Base-by-base conservation (phyloP, 306 rosid species). In the Inga laurina region DNA sequence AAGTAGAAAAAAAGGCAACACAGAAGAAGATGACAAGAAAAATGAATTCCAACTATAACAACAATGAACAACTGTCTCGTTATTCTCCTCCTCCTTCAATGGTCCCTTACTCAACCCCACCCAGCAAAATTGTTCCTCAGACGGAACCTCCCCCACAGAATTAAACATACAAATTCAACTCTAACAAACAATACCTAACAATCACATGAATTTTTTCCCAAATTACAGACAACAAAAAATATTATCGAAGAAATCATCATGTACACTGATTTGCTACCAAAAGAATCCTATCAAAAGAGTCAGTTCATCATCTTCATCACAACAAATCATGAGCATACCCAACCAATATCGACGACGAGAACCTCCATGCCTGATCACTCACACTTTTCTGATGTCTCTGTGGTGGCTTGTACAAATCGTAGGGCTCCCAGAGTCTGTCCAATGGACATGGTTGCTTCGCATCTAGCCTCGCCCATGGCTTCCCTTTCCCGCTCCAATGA, bases 401-500 rank as follows among this genome's bases (percentile, higher is more conserved):
- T 11, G 76, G 86, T 84, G 56, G 75, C 56, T 80, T 91, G 75
- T 76, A 91, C 1, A 96, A 91, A 90, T 96, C 99, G 79, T 96
- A 96, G 18, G 99, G 99, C 87, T 91, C 91, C 99, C 99, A 96
- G 3, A 96, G 90, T 5, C 85, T 76, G 77, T 96, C 99, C 39
- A 96, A 75, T 0, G 94, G 93, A 74, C 99, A 96, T 12, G 99
- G 90, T 10, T 89, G 85, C 37, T 87, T 85, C 10, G 80, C 86
- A 10, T 96, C 99, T 4, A 96, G 89, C 79, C 99, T 89, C 3
- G 89, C 99, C 99, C 99, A 96, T 0, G 99, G 99, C 81, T 96
- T 96, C 52, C 99, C 99, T 43, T 96, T 96, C 3, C 99, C 99
- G 39, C 98, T 94, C 99, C 99, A 96, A 83, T 96, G 99, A 7